A percentile compares a stretch with the other conserved stretches of the same genome.
Evolutionary conservation across 1,139 yeast species (phyloP).

Genomic region (Kodamaea fungicola): DNA sequence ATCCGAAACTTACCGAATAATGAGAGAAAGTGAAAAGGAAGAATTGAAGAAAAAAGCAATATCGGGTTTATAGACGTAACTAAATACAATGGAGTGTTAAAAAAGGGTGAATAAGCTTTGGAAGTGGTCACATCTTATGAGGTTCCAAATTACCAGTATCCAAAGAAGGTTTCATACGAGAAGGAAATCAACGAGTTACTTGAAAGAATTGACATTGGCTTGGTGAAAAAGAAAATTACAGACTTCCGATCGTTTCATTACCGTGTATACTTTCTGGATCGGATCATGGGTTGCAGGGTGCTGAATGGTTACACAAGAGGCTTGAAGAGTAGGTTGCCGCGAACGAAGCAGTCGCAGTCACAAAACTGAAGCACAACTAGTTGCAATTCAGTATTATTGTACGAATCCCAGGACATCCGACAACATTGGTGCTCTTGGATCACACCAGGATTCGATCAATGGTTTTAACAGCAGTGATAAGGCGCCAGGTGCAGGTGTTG

Average conservation of each 20-base stretch:
- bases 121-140: constrained; percentile 17
- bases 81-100: constrained; percentile 30
- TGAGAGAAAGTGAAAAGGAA: constrained; percentile 58
- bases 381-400: constrained; percentile 42
- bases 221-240: constrained; percentile 53
- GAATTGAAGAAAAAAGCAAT: constrained; percentile 50
- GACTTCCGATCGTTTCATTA: constrained; percentile 68
- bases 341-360: constrained; percentile 28
- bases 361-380: constrained; percentile 36
- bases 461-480: constrained; percentile 64
- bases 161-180: constrained; percentile 35
- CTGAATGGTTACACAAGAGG: constrained; percentile 62
- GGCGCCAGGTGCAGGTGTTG: constrained; percentile 96
- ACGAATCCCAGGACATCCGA: constrained; percentile 33
- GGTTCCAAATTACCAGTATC: constrained; percentile 51
- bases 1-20: constrained; percentile 36
- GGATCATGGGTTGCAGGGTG: constrained; percentile 63
- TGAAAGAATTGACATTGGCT: constrained; percentile 37
- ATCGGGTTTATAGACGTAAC: constrained; percentile 71
- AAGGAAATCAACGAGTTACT: constrained; percentile 40
- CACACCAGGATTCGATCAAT: constrained; percentile 86
- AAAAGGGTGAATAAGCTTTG: constrained; percentile 16
- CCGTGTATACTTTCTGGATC: constrained; percentile 72
- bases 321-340: constrained; percentile 42
- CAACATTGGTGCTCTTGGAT: constrained; percentile 67